Evolutionary conservation across 2,329 filamentous ascomycete genomes (phyloP).

Genomic region (Allantophomopsis cytisporea): DNA sequence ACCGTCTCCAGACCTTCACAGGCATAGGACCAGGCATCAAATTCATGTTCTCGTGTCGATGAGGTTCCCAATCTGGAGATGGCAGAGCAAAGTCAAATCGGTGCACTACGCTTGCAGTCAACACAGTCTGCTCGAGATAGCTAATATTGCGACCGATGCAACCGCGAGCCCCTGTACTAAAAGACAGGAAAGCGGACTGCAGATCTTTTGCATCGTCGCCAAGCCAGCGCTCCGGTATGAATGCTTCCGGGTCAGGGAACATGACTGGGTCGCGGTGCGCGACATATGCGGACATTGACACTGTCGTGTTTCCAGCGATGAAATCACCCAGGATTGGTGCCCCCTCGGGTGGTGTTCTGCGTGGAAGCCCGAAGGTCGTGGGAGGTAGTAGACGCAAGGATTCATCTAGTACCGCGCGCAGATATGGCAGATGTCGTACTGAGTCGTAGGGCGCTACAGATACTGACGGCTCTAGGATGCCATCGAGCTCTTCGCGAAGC

Average conservation of each 20-base stretch:
- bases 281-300: conserved; percentile 27
- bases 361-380: conserved; percentile 26
- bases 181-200: conserved; percentile 24
- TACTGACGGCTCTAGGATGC: conserved; percentile 26
- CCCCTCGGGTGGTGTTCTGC: conserved; percentile 30
- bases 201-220: conserved; percentile 23
- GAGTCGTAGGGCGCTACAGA: conserved; percentile 33
- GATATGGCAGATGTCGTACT: conserved; percentile 34
- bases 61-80: conserved; percentile 14
- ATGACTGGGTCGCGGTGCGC: conserved; percentile 23
- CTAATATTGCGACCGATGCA: conserved; percentile 27
- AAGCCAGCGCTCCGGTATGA: conserved; percentile 26
- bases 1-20: conserved; percentile 14
- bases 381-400: conserved; percentile 29
- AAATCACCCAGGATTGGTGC: conserved; percentile 26
- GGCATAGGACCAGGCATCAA: conserved; percentile 12
- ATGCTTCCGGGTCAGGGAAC: conserved; percentile 23
- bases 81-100: conserved; percentile 25
- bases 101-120: conserved; percentile 27
- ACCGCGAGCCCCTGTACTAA: conserved; percentile 23
- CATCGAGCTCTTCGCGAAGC: conserved; percentile 30
- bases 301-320: conserved; percentile 27
- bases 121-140: conserved; percentile 30
- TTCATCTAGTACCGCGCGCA: conserved; percentile 37
- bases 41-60: conserved; percentile 15